Conservation (phyloP, 148 eudicot genomes). For the Spergularia bocconei region DNA sequence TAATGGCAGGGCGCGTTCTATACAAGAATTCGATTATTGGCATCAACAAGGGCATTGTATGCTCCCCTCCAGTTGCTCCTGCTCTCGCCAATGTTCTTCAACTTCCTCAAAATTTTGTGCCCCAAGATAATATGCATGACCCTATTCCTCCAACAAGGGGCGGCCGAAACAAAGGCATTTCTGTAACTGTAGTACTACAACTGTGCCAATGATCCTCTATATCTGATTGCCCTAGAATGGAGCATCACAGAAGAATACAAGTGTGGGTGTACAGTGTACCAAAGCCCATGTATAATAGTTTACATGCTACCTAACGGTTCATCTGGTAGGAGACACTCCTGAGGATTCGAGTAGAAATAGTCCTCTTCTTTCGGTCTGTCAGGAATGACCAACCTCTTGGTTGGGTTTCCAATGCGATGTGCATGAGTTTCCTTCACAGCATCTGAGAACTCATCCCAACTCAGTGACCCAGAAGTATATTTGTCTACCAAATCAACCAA, state of each 20-base stretch:
- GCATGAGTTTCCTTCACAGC: slow-evolving; percentile 77
- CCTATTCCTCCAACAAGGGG: slow-evolving; percentile 1
- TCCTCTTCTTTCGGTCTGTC: slow-evolving; percentile 97
- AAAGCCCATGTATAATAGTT: slow-evolving; percentile 5
- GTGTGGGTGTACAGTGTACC: not conserved
- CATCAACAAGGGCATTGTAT: slow-evolving; percentile 25
- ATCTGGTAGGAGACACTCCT: slow-evolving; percentile 71
- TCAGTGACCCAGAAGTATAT: slow-evolving; percentile 56
- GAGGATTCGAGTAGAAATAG: slow-evolving; percentile 86
- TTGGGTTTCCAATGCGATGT: slow-evolving; percentile 75
- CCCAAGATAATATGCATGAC: slow-evolving; percentile 11
- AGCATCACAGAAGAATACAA: slow-evolving; percentile 22
- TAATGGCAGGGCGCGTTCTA: slow-evolving; percentile 30
- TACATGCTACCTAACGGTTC: slow-evolving; percentile 40
- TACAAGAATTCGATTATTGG: slow-evolving; percentile 20
- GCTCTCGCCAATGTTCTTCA: slow-evolving; percentile 4
- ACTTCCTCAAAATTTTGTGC: slow-evolving; percentile 20
- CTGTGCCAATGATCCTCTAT: slow-evolving; percentile 4
- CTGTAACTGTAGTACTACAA: slow-evolving; percentile 9
- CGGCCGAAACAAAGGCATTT: slow-evolving; percentile 9
- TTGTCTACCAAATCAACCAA: slow-evolving; percentile 85
- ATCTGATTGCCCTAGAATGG: slow-evolving; percentile 9
- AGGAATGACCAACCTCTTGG: slow-evolving; percentile 66
- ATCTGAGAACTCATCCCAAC: slow-evolving; percentile 88
- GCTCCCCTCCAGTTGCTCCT: slow-evolving; percentile 2